phyloP scores from a whole-genome alignment of 257 asterid genomes.

The Capsicum rhomboideum region DNA sequence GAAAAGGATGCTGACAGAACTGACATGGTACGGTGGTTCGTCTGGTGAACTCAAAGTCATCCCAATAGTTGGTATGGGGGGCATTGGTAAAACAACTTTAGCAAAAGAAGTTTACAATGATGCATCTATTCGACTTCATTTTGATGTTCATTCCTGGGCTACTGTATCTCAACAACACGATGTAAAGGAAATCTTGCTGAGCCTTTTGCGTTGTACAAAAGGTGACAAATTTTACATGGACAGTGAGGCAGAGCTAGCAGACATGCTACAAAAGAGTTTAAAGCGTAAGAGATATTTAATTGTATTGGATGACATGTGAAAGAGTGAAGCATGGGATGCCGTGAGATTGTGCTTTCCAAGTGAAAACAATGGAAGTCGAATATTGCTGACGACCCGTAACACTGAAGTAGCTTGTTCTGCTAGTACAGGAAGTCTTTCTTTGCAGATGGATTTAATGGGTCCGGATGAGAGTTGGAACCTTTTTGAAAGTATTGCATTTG shows the following conservation, averaged over 20 bases:
- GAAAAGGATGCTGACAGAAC: no score
- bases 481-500: no score
- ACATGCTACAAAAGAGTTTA: not conserved
- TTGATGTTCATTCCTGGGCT: conserved; percentile 4
- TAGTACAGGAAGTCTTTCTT: no score
- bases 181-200: not conserved
- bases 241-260: not conserved
- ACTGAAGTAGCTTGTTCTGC: no score
- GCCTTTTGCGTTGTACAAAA: not conserved
- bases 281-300: not conserved
- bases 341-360: not conserved
- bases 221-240: not conserved
- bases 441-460: no score
- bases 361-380: not conserved
- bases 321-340: not conserved
- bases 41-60: no score
- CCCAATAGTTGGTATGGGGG: no score
- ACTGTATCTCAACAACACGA: not conserved
- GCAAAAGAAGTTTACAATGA: no score
- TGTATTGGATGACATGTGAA: conserved; percentile 13
- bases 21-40: no score
- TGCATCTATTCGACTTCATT: no score
- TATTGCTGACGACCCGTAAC: not conserved
- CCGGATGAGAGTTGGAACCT: no score
- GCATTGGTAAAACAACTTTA: no score